Evolutionary conservation across 352 stramenopile species (phyloP).

Genomic region (Pythium pyrilobum): DNA sequence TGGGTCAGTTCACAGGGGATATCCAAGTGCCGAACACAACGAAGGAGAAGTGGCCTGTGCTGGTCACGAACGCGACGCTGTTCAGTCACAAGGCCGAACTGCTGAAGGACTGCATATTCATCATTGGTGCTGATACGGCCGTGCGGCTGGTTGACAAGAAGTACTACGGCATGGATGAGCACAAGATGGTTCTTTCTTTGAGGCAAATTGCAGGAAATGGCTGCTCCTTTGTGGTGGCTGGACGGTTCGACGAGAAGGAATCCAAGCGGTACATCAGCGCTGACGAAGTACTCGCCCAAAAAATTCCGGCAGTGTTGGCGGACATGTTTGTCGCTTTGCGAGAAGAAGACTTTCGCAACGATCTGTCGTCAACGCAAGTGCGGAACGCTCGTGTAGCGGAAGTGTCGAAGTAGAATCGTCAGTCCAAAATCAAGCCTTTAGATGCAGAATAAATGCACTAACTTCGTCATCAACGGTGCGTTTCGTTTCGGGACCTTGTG

Average conservation of each 20-base stretch:
- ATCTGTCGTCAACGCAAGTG: slow-evolving; percentile 87
- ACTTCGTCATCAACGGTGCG: no score
- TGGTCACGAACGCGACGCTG: slow-evolving; percentile 72
- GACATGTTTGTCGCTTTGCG: slow-evolving; percentile 65
- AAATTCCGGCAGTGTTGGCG: slow-evolving; percentile 42
- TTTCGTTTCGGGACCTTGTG: no score
- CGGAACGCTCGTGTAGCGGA: slow-evolving; percentile 15
- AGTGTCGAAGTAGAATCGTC: no score
- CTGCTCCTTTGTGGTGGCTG: slow-evolving; percentile 87
- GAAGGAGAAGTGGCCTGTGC: slow-evolving; percentile 42
- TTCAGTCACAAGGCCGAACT: slow-evolving; percentile 83
- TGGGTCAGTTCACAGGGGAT: slow-evolving; percentile 42
- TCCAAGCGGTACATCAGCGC: slow-evolving; percentile 47
- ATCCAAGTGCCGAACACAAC: background rate
- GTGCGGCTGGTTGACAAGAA: slow-evolving; percentile 86
- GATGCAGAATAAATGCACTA: background rate
- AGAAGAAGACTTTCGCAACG: slow-evolving; percentile 76
- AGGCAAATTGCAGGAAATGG: slow-evolving; percentile 48
- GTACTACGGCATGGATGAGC: slow-evolving; percentile 80
- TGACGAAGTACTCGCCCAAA: slow-evolving; percentile 41
- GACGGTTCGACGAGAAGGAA: slow-evolving; percentile 58
- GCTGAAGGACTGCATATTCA: slow-evolving; percentile 69
- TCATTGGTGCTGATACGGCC: slow-evolving; percentile 88
- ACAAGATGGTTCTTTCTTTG: slow-evolving; percentile 74
- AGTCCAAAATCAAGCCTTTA: no score